phyloP scores from a whole-genome alignment of 208 protist species.

The Acanthamoeba rhysodes region DNA sequence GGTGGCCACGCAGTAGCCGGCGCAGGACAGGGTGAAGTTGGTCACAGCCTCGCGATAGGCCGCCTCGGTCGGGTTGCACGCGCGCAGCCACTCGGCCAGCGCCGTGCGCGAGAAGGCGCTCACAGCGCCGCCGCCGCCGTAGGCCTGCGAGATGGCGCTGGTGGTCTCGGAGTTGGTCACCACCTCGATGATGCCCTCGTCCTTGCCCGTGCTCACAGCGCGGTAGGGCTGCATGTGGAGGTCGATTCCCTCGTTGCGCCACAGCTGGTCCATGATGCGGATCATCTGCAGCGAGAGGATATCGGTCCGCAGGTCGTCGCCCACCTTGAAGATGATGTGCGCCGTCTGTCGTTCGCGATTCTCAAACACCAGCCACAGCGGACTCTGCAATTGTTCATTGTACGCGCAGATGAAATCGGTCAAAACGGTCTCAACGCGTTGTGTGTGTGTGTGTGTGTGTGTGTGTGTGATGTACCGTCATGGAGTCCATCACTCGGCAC shows the following conservation, averaged over 20 bases:
- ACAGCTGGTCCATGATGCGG: conserved; percentile 82
- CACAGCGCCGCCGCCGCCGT: neutral
- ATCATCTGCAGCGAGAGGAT: conserved; percentile 90
- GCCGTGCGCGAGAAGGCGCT: conserved; percentile 80
- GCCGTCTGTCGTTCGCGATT: conserved; percentile 83
- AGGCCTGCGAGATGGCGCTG: conserved; percentile 84
- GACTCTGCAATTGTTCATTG: conserved; percentile 65
- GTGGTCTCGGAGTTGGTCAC: conserved; percentile 89
- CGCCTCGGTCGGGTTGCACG: conserved; percentile 73
- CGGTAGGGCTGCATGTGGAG: conserved; percentile 58
- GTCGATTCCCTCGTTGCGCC: conserved; percentile 61
- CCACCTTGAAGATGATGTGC: conserved; percentile 88
- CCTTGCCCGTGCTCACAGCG: conserved; percentile 22
- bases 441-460: too few relatives aligned
- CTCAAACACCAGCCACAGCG: conserved; percentile 89
- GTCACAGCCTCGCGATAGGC: conserved; percentile 89
- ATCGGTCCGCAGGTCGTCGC: conserved; percentile 92
- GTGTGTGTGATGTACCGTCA: neutral
- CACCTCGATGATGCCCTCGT: conserved; percentile 75
- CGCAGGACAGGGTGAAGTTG: conserved; percentile 95
- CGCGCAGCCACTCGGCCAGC: conserved; percentile 79
- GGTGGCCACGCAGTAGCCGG: conserved; percentile 96
- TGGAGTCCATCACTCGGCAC: conserved; percentile 42
- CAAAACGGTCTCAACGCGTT: too few relatives aligned
- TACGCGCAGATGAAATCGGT: neutral